These are phyloP conservation scores for Colletotrichum australisinense DNA, from an alignment of 2,329 filamentous ascomycete genomes.

Conservation along the genomic window DNA sequence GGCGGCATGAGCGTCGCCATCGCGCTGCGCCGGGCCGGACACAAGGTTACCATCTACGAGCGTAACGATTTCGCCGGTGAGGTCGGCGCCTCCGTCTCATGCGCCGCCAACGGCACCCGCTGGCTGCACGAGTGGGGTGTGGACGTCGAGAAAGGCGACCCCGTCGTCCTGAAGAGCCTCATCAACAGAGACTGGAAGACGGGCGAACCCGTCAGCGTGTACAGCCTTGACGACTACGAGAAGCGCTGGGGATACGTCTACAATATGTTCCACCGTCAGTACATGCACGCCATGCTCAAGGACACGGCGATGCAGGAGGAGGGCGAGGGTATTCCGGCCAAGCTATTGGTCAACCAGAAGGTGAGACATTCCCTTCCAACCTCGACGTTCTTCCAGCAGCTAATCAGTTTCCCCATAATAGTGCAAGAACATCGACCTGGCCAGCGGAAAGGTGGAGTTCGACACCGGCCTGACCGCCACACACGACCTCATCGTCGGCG, in stretches of 20 bases:
- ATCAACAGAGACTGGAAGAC: slow-evolving; percentile 79
- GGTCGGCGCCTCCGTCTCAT: slow-evolving; percentile 75
- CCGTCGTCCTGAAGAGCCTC: slow-evolving; percentile 72
- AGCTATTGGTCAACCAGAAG: slow-evolving; percentile 67
- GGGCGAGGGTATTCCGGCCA: slow-evolving; percentile 65
- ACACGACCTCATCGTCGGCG: slow-evolving; percentile 72
- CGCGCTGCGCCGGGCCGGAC: slow-evolving; percentile 58
- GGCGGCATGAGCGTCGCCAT: slow-evolving; percentile 60
- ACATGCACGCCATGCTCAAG: slow-evolving; percentile 76
- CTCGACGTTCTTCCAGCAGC: background rate
- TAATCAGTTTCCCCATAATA: slow-evolving; percentile 20
- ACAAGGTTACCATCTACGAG: slow-evolving; percentile 71
- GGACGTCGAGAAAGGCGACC: slow-evolving; percentile 72
- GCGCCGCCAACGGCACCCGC: slow-evolving; percentile 76
- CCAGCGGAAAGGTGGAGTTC: slow-evolving; percentile 62
- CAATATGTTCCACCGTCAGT: slow-evolving; percentile 77
- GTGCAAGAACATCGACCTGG: slow-evolving; percentile 64
- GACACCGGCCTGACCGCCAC: slow-evolving; percentile 59
- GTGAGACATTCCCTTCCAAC: slow-evolving; percentile 42
- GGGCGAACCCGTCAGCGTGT: slow-evolving; percentile 73
- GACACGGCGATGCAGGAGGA: slow-evolving; percentile 65
- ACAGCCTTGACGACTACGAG: slow-evolving; percentile 73
- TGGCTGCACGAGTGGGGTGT: slow-evolving; percentile 78
- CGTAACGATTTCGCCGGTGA: slow-evolving; percentile 74
- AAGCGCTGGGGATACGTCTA: slow-evolving; percentile 73